A percentile compares a stretch with the other conserved stretches of the same genome.
Evolutionary conservation across 371 early-diverging fungal genomes (phyloP).

Genomic region (Circinella umbellata): DNA sequence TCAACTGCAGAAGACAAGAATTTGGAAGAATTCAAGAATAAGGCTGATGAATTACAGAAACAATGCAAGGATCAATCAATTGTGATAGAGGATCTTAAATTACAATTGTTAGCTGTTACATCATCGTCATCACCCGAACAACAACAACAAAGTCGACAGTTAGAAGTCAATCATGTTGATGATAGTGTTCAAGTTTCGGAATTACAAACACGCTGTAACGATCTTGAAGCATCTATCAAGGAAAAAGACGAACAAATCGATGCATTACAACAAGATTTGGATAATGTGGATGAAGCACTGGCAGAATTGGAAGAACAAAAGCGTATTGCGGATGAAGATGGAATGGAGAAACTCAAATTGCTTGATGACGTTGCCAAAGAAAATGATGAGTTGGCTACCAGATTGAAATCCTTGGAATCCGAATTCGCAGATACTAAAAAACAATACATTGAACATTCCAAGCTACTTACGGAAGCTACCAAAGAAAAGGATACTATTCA

Average conservation of each 20-base stretch:
- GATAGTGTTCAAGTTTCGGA: neutral
- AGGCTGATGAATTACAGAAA: neutral
- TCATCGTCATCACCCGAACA: neutral
- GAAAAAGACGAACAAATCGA: slow-evolving; percentile 4
- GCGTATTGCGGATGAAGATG: slow-evolving; percentile 16
- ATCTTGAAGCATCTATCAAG: neutral
- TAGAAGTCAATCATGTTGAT: too few species aligned
- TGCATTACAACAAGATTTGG: slow-evolving; percentile 17
- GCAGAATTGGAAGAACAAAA: slow-evolving; percentile 17
- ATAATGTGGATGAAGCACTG: slow-evolving; percentile 8
- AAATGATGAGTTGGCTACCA: slow-evolving; percentile 17
- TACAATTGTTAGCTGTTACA: neutral
- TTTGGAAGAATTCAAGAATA: slow-evolving; percentile 7
- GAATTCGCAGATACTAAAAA: neutral
- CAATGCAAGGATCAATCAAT: slow-evolving; percentile 5
- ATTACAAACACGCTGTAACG: neutral
- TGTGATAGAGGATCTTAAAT: neutral
- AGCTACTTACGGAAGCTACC: neutral
- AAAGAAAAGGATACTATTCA: neutral
- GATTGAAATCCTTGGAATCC: neutral
- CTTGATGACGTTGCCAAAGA: slow-evolving; percentile 22
- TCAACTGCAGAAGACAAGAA: neutral
- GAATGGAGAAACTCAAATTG: slow-evolving; percentile 12
- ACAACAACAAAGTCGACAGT: neutral
- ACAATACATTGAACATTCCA: neutral